phyloP scores from a whole-genome alignment of 164 flowering plant genomes.

The Warburgia ugandensis region DNA sequence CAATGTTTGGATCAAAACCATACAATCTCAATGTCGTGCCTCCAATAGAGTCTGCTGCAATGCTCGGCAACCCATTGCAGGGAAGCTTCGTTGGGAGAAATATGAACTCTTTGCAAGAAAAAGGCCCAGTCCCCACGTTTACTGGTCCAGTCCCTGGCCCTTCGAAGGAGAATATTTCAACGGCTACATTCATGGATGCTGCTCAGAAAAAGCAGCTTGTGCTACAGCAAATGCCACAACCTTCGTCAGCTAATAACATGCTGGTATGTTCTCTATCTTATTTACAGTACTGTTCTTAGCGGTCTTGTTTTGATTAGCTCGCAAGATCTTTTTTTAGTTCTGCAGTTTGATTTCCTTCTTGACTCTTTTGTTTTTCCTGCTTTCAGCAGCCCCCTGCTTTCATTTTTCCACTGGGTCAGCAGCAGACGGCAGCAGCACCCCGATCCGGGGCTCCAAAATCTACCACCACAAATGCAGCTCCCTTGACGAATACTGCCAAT shows the following conservation, averaged over 20 bases:
- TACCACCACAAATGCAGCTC: slow-evolving; percentile 20
- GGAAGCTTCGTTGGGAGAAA: slow-evolving; percentile 37
- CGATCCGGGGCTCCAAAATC: slow-evolving; percentile 45
- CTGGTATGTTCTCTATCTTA: slow-evolving; percentile 36
- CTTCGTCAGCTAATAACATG: slow-evolving; percentile 56
- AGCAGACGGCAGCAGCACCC: slow-evolving; percentile 44
- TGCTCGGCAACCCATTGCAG: slow-evolving; percentile 27
- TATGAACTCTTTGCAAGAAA: slow-evolving; percentile 43
- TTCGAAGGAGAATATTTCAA: slow-evolving; percentile 50
- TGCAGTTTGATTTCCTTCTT: not conserved
- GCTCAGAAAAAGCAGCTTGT: slow-evolving; percentile 67
- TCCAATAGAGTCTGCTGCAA: slow-evolving; percentile 35
- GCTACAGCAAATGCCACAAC: slow-evolving; percentile 59
- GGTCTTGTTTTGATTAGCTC: too few species aligned
- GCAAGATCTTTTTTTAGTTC: too few species aligned
- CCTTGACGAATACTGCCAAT: slow-evolving; percentile 26
- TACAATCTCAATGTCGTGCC: slow-evolving; percentile 63
- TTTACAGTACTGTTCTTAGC: too few species aligned
- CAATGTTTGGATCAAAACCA: slow-evolving; percentile 66
- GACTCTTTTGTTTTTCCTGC: not conserved
- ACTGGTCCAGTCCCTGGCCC: slow-evolving; percentile 8
- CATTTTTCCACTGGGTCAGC: slow-evolving; percentile 79
- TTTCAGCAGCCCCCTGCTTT: slow-evolving; percentile 79
- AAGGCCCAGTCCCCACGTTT: slow-evolving; percentile 27
- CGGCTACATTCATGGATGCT: too few species aligned